These are phyloP conservation scores for Strobilomyces dryophilus DNA, from an alignment of 768 basidiomycete species.

Conservation along the genomic window DNA sequence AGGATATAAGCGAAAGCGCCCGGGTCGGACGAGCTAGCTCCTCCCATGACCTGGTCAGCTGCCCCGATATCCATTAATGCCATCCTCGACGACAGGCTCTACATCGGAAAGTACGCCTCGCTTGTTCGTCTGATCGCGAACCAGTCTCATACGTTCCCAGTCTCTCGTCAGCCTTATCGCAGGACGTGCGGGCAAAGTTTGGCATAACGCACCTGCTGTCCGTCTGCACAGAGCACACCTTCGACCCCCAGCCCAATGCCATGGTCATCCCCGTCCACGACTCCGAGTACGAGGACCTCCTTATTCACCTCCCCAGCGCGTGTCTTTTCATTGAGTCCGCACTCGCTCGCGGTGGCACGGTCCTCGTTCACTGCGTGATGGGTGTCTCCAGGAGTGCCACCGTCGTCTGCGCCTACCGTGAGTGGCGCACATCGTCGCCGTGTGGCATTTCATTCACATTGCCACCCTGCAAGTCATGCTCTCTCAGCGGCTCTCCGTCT, in stretches of 20 bases:
- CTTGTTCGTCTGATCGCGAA: no score
- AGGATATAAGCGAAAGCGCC: conserved; percentile 11
- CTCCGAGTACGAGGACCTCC: conserved; percentile 50
- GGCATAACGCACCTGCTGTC: conserved; percentile 55
- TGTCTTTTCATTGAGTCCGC: conserved; percentile 63
- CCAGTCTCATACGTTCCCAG: no score
- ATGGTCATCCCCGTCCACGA: conserved; percentile 38
- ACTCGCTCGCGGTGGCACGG: conserved; percentile 45
- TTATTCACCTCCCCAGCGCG: conserved; percentile 58
- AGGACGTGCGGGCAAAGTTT: conserved; percentile 25
- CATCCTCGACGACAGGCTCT: conserved; percentile 31
- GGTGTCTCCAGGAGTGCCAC: conserved; percentile 69
- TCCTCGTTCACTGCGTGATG: conserved; percentile 72
- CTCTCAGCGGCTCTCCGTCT: conserved; percentile 36
- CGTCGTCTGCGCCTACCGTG: conserved; percentile 52
- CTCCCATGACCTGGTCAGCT: conserved; percentile 28
- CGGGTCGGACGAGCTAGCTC: conserved; percentile 5
- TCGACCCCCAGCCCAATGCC: conserved; percentile 36
- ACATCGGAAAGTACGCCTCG: conserved; percentile 36
- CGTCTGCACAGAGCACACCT: conserved; percentile 52
- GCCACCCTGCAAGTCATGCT: conserved; percentile 43
- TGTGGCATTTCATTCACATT: conserved; percentile 1
- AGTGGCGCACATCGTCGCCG: conserved; percentile 21
- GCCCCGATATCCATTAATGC: conserved; percentile 24
- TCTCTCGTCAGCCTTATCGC: conserved; percentile 32